Evolutionary conservation across 2,329 filamentous ascomycete species (phyloP).

Genomic region (Calonectria hongkongensis): DNA sequence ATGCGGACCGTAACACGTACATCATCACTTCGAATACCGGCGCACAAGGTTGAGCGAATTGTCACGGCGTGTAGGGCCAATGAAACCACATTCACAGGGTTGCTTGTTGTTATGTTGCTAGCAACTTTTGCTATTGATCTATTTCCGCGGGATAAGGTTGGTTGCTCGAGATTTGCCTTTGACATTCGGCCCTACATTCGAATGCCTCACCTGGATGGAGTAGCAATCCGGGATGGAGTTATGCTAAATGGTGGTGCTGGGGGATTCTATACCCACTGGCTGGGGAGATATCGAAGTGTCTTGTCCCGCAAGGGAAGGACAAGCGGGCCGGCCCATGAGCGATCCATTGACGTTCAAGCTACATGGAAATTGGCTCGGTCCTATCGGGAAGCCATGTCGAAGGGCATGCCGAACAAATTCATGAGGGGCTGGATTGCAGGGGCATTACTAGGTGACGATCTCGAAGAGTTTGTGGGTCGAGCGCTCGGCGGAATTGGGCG

Average conservation of each 20-base stretch:
- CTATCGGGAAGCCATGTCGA: conserved; percentile 31
- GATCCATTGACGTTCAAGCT: conserved; percentile 26
- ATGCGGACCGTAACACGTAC: conserved; percentile 39
- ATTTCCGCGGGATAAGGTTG: conserved; percentile 48
- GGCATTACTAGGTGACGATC: conserved; percentile 28
- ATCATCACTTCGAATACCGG: conserved; percentile 38
- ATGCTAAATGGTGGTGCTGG: conserved; percentile 37
- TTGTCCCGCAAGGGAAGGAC: conserved; percentile 19
- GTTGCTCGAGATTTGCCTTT: conserved; percentile 38
- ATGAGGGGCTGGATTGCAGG: conserved; percentile 37
- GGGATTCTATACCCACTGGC: conserved; percentile 33
- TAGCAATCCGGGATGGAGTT: conserved; percentile 29
- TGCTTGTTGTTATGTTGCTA: conserved; percentile 45
- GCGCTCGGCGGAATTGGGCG: conserved; percentile 29
- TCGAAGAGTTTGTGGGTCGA: conserved; percentile 36
- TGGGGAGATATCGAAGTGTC: conserved; percentile 36
- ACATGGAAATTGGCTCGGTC: conserved; percentile 35
- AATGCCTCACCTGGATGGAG: conserved; percentile 24
- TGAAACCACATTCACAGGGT: conserved; percentile 49
- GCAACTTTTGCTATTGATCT: conserved; percentile 46
- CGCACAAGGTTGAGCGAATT: conserved; percentile 33
- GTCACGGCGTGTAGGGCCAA: conserved; percentile 43
- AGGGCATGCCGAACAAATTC: conserved; percentile 27
- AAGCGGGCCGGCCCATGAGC: conserved; percentile 4
- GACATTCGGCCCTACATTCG: conserved; percentile 30